Percentiles rank a stretch among this genome's conserved stretches.
phyloP scores from a whole-genome alignment of 768 basidiomycete species.

The Phanerochaete sordida region DNA sequence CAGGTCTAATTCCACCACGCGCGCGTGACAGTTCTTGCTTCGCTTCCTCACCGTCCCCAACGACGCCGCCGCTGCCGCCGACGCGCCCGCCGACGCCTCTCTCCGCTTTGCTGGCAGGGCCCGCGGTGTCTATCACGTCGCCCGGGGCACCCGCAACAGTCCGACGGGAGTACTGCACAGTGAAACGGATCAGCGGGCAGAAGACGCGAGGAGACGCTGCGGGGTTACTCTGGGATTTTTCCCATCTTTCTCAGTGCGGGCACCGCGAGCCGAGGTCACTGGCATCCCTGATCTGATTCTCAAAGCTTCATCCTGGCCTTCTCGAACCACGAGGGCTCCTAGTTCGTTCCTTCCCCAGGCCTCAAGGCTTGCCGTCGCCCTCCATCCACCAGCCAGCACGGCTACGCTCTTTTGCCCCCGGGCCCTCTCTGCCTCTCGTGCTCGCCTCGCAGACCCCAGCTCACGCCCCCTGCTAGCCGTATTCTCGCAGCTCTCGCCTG shows the following conservation, averaged over 20 bases:
- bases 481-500: background rate
- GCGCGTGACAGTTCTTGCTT: background rate
- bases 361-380: background rate
- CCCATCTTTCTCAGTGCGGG: too few species aligned
- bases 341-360: background rate
- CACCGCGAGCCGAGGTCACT: too few species aligned
- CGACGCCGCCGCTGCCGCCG: too few species aligned
- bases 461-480: background rate
- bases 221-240: background rate
- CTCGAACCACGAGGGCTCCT: background rate
- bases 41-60: background rate
- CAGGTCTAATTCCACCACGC: background rate
- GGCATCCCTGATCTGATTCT: background rate
- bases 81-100: background rate
- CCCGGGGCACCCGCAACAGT: background rate
- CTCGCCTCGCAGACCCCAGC: background rate
- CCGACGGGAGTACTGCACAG: background rate
- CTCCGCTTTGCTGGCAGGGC: background rate
- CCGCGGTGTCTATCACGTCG: background rate
- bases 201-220: background rate
- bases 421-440: background rate
- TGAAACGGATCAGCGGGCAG: too few species aligned
- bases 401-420: background rate
- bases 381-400: background rate
- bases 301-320: background rate